phyloP scores from a whole-genome alignment of 495 filamentous ascomycete genomes.

The Tuber aestivum region DNA sequence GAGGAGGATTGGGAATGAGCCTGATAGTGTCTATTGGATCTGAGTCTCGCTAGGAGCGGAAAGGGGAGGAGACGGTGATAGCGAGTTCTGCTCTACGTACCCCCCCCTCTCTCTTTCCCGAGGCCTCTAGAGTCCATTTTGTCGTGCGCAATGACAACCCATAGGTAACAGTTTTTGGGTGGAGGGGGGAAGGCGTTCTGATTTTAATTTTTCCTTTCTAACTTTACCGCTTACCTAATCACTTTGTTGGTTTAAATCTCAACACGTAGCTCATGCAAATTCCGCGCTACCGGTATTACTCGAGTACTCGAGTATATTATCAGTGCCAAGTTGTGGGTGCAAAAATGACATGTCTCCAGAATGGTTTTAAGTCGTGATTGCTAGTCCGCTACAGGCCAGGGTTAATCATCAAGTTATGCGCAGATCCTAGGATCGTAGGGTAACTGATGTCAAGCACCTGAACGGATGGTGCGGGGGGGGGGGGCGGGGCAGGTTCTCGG shows the following conservation, averaged over 20 bases:
- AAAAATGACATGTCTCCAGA: neutral
- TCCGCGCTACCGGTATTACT: neutral
- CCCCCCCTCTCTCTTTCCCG: neutral
- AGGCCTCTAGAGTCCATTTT: neutral
- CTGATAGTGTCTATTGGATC: neutral
- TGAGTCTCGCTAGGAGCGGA: neutral
- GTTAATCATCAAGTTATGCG: neutral
- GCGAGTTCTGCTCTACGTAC: neutral
- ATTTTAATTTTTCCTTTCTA: neutral
- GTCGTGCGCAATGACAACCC: neutral
- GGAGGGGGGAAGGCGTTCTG: neutral
- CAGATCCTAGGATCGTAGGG: neutral
- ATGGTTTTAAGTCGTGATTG: neutral
- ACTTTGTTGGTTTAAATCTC: neutral
- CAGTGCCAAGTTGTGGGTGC: neutral
- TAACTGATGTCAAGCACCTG: neutral
- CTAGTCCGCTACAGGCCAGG: neutral
- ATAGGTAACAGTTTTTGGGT: neutral
- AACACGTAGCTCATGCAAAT: neutral
- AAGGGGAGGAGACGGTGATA: neutral
- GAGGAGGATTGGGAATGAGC: constrained; percentile 36
- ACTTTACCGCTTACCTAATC: neutral
- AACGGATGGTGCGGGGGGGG: neutral
- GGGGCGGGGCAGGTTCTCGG: neutral
- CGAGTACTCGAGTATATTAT: too few species aligned